Evolutionary conservation across 768 basidiomycete species (phyloP).

Genomic region (Lentinula sp.): DNA sequence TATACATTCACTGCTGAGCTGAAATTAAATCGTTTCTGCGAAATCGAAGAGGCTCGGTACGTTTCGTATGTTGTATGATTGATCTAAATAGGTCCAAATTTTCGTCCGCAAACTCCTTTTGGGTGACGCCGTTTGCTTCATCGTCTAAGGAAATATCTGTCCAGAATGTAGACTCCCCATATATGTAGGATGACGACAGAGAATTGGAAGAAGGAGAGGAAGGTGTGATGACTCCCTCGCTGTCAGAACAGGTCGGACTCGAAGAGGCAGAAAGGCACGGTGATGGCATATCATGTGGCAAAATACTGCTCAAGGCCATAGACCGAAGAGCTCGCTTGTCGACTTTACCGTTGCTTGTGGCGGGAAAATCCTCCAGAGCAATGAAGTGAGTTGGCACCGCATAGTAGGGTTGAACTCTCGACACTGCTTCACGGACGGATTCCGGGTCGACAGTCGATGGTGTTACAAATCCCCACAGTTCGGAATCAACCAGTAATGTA

Average conservation of each 20-base stretch:
- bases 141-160: neutral
- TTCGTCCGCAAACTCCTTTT: neutral
- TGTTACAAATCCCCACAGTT: constrained; percentile 43
- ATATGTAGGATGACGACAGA: neutral
- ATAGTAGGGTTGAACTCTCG: constrained; percentile 39
- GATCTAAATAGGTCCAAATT: neutral
- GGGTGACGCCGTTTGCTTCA: neutral
- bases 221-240: constrained; percentile 2
- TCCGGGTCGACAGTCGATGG: constrained; percentile 26
- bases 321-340: constrained; percentile 25
- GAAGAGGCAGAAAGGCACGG: neutral
- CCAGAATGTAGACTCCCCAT: neutral
- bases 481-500: constrained; percentile 32
- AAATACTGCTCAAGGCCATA: neutral
- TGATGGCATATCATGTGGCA: neutral
- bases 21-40: neutral
- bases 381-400: constrained; percentile 38
- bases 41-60: neutral
- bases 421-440: constrained; percentile 26
- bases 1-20: neutral
- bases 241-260: neutral
- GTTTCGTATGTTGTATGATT: neutral
- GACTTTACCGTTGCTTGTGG: constrained; percentile 36
- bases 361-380: constrained; percentile 29
- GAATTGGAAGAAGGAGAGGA: neutral